Evolutionary conservation across 495 filamentous ascomycete species (phyloP).

Genomic region (Aspergillus sclerotioniger): DNA sequence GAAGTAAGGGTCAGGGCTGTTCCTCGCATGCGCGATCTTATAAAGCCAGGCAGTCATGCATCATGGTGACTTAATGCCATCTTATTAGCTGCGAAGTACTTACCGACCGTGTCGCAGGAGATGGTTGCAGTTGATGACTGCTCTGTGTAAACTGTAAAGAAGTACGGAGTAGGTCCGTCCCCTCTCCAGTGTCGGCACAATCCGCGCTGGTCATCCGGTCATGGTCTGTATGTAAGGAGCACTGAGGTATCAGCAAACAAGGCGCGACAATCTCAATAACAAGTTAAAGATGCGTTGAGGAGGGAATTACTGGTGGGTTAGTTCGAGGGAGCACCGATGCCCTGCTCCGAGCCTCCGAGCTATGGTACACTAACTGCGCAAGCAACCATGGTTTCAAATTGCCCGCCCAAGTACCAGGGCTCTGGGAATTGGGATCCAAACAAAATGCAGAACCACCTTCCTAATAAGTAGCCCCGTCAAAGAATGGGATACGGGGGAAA

Average conservation of each 20-base stretch:
- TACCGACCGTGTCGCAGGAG: not conserved
- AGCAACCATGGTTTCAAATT: conserved; percentile 20
- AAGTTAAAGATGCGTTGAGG: no score
- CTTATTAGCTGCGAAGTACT: not conserved
- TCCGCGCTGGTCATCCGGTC: not conserved
- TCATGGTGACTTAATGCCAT: not conserved
- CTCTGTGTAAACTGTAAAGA: not conserved
- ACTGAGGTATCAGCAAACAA: conserved; percentile 1
- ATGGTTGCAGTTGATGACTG: not conserved
- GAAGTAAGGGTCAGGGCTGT: conserved; percentile 2
- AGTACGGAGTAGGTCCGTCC: not conserved
- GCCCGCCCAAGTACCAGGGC: conserved; percentile 1
- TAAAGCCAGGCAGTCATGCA: not conserved
- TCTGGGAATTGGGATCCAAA: not conserved
- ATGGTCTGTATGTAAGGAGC: conserved; percentile 4
- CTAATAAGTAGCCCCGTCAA: conserved; percentile 3
- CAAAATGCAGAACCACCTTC: conserved; percentile 6
- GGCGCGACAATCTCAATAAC: no score
- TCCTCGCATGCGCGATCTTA: conserved; percentile 7
- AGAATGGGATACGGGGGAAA: not conserved
- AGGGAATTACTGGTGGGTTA: not conserved
- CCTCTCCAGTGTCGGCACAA: not conserved
- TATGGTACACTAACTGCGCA: conserved; percentile 21
- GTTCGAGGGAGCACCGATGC: conserved; percentile 7
- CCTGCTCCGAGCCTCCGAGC: conserved; percentile 10